Percentiles rank a stretch among this genome's conserved stretches.
Conservation (phyloP, 139 green algal genomes). For the Eudorina sp. region DNA sequence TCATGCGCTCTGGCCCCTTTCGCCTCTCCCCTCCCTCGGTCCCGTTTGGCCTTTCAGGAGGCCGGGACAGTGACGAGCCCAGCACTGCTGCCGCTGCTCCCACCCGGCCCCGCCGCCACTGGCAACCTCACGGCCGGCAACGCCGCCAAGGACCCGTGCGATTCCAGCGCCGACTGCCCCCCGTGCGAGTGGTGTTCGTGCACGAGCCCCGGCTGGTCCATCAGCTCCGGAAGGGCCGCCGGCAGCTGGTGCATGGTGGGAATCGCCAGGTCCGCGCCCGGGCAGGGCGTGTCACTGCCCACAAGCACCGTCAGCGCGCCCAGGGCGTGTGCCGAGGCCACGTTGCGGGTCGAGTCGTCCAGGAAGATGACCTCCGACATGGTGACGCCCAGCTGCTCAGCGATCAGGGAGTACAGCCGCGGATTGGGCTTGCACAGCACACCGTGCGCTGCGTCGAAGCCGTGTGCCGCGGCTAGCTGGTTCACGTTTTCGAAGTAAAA, state of each 20-base stretch:
- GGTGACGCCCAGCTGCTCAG: conserved; percentile 61
- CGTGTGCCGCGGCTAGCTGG: conserved; percentile 52
- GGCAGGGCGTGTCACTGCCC: neutral
- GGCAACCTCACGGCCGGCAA: neutral
- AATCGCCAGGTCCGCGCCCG: conserved; percentile 45
- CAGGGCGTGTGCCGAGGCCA: conserved; percentile 72
- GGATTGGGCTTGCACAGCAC: conserved; percentile 85
- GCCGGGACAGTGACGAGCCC: conserved; percentile 5
- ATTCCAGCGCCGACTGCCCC: neutral
- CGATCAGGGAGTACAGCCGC: conserved; percentile 71
- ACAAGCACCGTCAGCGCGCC: conserved; percentile 76
- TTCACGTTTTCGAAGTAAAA: conserved; percentile 85
- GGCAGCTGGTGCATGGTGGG: conserved; percentile 49
- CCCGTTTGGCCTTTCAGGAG: neutral
- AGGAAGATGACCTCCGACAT: conserved; percentile 75
- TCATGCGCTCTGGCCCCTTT: no score
- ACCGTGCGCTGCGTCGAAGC: conserved; percentile 55
- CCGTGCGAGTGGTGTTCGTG: conserved; percentile 15
- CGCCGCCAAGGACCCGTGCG: neutral
- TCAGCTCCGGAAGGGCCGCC: conserved; percentile 51
- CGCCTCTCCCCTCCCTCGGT: no score
- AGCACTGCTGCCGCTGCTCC: neutral
- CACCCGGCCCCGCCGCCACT: neutral
- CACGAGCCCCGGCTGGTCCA: conserved; percentile 50
- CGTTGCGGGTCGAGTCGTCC: conserved; percentile 86